phyloP scores from a whole-genome alignment of 1,284 basidiomycete species.

The Sphagnurus paluster region DNA sequence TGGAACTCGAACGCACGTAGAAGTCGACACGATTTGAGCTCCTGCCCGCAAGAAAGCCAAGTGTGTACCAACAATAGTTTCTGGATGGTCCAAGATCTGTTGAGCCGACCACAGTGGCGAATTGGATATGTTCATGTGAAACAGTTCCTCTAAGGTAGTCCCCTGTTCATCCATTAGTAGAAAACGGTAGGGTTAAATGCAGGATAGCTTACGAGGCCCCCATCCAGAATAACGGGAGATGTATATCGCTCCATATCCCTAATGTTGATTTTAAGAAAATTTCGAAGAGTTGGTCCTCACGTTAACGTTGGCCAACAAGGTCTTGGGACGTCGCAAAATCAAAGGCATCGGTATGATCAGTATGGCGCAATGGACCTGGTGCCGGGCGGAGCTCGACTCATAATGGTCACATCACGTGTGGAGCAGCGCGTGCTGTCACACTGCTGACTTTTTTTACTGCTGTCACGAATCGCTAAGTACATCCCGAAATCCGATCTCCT shows the following conservation, averaged over 20 bases:
- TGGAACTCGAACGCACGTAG: constrained; percentile 49
- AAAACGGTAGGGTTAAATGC: background rate
- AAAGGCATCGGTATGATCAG: too few relatives aligned
- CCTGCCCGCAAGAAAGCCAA: constrained; percentile 59
- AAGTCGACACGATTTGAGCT: constrained; percentile 58
- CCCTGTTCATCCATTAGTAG: constrained; percentile 40
- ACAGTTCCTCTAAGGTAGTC: constrained; percentile 63
- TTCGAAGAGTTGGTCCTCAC: too few relatives aligned
- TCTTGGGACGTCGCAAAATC: too few relatives aligned
- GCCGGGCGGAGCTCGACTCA: too few relatives aligned
- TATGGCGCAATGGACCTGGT: too few relatives aligned
- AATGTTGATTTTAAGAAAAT: too few relatives aligned
- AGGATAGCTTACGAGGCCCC: constrained; percentile 49
- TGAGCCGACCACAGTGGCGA: constrained; percentile 64
- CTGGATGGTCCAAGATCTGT: constrained; percentile 44
- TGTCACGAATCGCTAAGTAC: too few relatives aligned
- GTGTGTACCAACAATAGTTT: constrained; percentile 57
- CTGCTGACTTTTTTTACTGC: too few relatives aligned
- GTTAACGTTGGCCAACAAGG: too few relatives aligned
- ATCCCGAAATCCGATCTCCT: too few relatives aligned
- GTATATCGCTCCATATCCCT: constrained; percentile 17
- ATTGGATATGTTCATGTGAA: constrained; percentile 51
- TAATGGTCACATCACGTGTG: too few relatives aligned
- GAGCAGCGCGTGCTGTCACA: too few relatives aligned
- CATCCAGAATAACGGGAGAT: constrained; percentile 48